Percentiles rank a stretch among this genome's conserved stretches.
These are phyloP conservation scores for Phytophthora pluvialis DNA, from an alignment of 352 stramenopile genomes.

Conservation along the genomic window DNA sequence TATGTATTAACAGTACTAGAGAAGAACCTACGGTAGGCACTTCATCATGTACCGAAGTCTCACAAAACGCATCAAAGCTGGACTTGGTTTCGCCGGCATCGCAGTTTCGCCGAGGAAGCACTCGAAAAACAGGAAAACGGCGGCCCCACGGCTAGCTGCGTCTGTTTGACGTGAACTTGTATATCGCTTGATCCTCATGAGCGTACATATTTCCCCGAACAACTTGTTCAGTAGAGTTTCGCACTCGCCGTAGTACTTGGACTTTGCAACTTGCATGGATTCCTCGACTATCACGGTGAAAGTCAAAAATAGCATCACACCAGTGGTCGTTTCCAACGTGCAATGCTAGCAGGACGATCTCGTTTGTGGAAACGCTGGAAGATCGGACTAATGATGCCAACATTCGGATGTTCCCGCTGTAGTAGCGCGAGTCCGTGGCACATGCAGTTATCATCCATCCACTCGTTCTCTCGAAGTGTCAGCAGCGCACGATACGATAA, in stretches of 20 bases:
- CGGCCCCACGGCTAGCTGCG: background rate
- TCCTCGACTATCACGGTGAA: background rate
- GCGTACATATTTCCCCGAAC: background rate
- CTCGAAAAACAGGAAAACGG: background rate
- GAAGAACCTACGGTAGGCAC: background rate
- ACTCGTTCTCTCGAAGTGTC: background rate
- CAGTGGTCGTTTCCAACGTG: slow-evolving; percentile 10
- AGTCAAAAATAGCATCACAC: background rate
- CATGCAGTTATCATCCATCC: slow-evolving; percentile 8
- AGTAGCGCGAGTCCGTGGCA: background rate
- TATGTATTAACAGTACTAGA: no score
- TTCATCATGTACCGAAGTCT: background rate
- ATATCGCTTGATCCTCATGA: background rate
- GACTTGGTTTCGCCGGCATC: background rate
- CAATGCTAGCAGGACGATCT: background rate
- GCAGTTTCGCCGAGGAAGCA: background rate
- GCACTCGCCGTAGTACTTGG: slow-evolving; percentile 16
- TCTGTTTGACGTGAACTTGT: background rate
- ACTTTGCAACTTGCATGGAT: slow-evolving; percentile 6
- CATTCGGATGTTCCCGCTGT: background rate
- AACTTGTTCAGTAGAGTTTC: background rate
- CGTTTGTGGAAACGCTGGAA: background rate
- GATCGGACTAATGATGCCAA: slow-evolving; percentile 8
- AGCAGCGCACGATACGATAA: slow-evolving; percentile 1
- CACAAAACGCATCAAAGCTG: background rate